phyloP scores from a whole-genome alignment of 139 green algal species.

The Chlamydomonas incerta region DNA sequence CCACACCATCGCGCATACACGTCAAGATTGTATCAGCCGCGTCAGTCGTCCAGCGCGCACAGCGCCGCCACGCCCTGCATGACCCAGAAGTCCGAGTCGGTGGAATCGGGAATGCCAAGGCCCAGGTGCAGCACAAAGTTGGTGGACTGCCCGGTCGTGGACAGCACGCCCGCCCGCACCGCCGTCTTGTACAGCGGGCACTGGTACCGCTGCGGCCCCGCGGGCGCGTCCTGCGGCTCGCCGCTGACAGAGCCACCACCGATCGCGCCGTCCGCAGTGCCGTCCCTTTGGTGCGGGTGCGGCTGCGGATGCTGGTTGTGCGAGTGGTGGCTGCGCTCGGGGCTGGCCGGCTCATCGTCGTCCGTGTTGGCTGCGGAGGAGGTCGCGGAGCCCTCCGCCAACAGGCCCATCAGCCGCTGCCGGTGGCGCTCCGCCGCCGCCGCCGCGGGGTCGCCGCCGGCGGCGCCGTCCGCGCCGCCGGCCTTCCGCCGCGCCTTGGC shows the following conservation, averaged over 20 bases:
- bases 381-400: no score
- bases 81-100: constrained; percentile 65
- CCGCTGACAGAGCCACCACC: background rate
- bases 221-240: background rate
- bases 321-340: background rate
- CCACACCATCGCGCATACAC: no score
- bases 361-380: no score
- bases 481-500: no score
- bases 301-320: background rate
- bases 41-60: constrained; percentile 72
- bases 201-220: constrained; percentile 54
- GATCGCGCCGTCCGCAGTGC: no score
- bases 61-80: constrained; percentile 81
- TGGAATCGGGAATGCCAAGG: constrained; percentile 66
- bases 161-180: constrained; percentile 72
- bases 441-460: no score
- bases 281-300: background rate
- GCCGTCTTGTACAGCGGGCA: constrained; percentile 87
- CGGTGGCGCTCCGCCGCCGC: no score
- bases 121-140: constrained; percentile 83
- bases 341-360: no score
- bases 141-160: constrained; percentile 78
- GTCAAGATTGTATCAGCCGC: no score
- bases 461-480: no score
- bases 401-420: no score